These are phyloP conservation scores for Xylaria sp. DNA, from an alignment of 495 filamentous ascomycete species.

Conservation along the genomic window DNA sequence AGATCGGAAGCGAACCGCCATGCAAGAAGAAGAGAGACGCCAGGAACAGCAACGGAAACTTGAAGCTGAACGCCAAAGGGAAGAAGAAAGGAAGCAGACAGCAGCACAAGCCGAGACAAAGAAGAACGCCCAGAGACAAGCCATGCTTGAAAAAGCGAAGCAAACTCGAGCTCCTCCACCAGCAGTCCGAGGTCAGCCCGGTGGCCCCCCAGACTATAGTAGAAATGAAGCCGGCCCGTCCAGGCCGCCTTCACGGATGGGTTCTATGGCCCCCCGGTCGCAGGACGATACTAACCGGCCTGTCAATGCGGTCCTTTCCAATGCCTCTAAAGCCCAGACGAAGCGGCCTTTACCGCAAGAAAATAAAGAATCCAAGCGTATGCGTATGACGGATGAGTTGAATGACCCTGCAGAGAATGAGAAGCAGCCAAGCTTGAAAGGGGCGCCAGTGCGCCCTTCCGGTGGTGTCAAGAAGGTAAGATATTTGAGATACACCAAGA, in stretches of 20 bases:
- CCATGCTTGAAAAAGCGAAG: conserved; percentile 72
- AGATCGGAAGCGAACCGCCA: conserved; percentile 74
- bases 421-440: conserved; percentile 65
- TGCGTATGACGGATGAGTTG: conserved; percentile 63
- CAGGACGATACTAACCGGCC: conserved; percentile 50
- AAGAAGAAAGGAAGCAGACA: conserved; percentile 55
- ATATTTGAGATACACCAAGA: conserved; percentile 24
- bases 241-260: conserved; percentile 52
- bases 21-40: conserved; percentile 62
- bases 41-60: conserved; percentile 58
- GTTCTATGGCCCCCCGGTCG: conserved; percentile 40
- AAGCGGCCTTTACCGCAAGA: conserved; percentile 62
- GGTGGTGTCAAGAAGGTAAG: conserved; percentile 76
- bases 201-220: conserved; percentile 54
- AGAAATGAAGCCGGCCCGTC: conserved; percentile 40
- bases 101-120: conserved; percentile 56
- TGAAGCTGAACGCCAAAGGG: conserved; percentile 58
- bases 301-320: conserved; percentile 52
- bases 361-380: conserved; percentile 62
- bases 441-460: conserved; percentile 83
- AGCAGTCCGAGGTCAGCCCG: conserved; percentile 55
- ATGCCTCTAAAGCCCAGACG: conserved; percentile 49
- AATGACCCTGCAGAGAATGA: conserved; percentile 53
- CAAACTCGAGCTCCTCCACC: conserved; percentile 61
- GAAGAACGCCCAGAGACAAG: conserved; percentile 74